Conservation (phyloP, 345 rosid species). For the Citropsis articulata region DNA sequence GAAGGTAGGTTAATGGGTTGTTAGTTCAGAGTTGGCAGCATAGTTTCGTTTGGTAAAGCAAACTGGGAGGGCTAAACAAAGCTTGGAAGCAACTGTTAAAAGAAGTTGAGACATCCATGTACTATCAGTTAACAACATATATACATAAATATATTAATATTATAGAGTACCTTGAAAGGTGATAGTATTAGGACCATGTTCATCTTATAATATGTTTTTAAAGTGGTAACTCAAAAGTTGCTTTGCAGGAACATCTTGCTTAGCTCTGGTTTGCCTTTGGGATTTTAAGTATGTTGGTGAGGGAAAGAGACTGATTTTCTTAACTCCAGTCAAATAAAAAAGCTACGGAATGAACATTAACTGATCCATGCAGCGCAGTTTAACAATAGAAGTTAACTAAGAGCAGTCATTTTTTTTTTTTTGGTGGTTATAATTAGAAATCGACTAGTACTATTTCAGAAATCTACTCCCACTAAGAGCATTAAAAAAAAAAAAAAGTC, state of each 20-base stretch:
- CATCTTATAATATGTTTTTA: not conserved
- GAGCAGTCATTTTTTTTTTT: no score
- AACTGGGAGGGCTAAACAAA: conserved; percentile 5
- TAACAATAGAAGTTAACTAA: no score
- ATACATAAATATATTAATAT: not conserved
- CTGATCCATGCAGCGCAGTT: no score
- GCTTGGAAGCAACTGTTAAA: conserved; percentile 26
- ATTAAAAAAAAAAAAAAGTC: no score
- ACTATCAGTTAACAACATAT: not conserved
- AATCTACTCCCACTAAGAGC: no score
- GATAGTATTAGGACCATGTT: not conserved
- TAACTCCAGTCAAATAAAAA: not conserved
- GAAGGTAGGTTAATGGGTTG: conserved; percentile 1
- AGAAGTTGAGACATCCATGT: conserved; percentile 23
- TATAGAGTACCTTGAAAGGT: conserved; percentile 4
- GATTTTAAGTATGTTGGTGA: not conserved
- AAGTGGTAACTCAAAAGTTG: not conserved
- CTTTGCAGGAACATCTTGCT: conserved; percentile 24
- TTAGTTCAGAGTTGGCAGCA: conserved; percentile 10
- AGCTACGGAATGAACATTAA: no score
- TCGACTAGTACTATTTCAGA: no score
- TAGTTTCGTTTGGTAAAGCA: conserved; percentile 14
- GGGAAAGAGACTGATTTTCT: conserved; percentile 7
- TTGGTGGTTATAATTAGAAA: no score
- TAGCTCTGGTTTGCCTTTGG: not conserved